A percentile compares a stretch with the other conserved stretches of the same genome.
Evolutionary conservation across 2,329 filamentous ascomycete species (phyloP).

Genomic region (Scedosporium aurantiacum): DNA sequence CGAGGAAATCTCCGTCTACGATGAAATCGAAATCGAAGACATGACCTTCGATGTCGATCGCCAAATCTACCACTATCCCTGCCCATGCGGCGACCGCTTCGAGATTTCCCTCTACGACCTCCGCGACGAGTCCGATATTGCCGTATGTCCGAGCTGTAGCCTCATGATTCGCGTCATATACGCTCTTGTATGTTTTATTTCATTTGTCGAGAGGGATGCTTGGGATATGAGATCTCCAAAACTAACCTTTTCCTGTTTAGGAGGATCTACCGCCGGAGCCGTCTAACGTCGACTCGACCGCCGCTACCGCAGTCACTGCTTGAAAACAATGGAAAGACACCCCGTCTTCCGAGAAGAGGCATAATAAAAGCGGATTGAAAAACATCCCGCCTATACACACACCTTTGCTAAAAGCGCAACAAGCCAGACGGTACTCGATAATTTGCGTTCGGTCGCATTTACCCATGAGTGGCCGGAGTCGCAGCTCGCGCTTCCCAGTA

Average conservation of each 20-base stretch:
- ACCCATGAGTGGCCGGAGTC: too few relatives aligned
- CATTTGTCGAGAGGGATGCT: too few relatives aligned
- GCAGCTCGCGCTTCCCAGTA: too few relatives aligned
- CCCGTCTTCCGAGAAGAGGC: not conserved
- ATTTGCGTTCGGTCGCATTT: too few relatives aligned
- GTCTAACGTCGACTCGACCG: constrained; percentile 16
- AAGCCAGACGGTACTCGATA: too few relatives aligned
- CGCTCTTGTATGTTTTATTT: constrained; percentile 51
- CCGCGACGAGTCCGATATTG: constrained; percentile 81
- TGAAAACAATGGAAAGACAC: constrained; percentile 14
- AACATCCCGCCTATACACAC: not conserved
- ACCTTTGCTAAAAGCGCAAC: too few relatives aligned
- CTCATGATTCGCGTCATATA: constrained; percentile 95
- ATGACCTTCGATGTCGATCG: constrained; percentile 79
- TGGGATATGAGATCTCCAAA: not conserved
- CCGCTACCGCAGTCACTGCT: constrained; percentile 28
- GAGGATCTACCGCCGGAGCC: constrained; percentile 32
- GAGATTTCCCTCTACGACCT: constrained; percentile 80
- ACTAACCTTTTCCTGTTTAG: constrained; percentile 16
- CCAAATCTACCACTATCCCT: constrained; percentile 91
- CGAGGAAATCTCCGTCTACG: constrained; percentile 66
- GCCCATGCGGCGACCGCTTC: constrained; percentile 93
- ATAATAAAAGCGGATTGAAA: not conserved
- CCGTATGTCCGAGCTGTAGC: constrained; percentile 95
- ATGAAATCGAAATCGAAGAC: constrained; percentile 98